Evolutionary conservation across 768 basidiomycete genomes (phyloP), one percentile per base, ranked within the genome.

Genomic region (Suillus tomentosus): DNA sequence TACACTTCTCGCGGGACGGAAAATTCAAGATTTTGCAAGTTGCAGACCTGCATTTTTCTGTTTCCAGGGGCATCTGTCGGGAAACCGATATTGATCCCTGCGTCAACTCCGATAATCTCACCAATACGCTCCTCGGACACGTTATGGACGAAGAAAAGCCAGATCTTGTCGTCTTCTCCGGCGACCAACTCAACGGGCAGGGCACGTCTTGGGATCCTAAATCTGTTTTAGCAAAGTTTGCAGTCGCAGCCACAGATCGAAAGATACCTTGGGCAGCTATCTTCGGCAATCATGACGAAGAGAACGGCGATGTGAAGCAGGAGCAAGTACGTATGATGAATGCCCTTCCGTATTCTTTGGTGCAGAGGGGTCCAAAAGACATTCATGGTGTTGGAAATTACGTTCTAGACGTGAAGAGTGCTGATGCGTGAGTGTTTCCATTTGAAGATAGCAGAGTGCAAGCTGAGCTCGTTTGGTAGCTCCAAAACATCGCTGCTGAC

Each of bases 111-210:
- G 96, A 99, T 73, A 87, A 88, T 66, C 82, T 91, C 66, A 95
- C 95, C 0, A 82, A 80, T n/a, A 81, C 86, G 3, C 85, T 98
- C 58, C 78, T 99, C 48, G 85, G 81, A 8, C 83, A 77, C 45
- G 82, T 87, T 24, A 83, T 99, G 27, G 91, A 93, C 59, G 74
- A 79, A 15, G 94, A 96, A 77, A 88, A 91, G 69, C 96, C 96
- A 0, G 94, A 96, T 72, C 75, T 99, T 13, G 90, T 98, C 56
- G 89, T 99, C 9, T 95, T 99, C 70, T 88, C 85, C 0, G 96
- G 96, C 0, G 96, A 99, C 75, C 94, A 96, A 75, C 82, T 97
- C 31, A 97, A 96, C 68, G 96, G 95, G 0, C 95, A 98, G 75
- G 84, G 85, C 10, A 91, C 92, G 0, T 87, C 90, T 0, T 99